Evolutionary conservation across 495 filamentous ascomycete species (phyloP), one percentile per base, ranked within the genome.

Genomic region (Clohesyomyces aquaticus): DNA sequence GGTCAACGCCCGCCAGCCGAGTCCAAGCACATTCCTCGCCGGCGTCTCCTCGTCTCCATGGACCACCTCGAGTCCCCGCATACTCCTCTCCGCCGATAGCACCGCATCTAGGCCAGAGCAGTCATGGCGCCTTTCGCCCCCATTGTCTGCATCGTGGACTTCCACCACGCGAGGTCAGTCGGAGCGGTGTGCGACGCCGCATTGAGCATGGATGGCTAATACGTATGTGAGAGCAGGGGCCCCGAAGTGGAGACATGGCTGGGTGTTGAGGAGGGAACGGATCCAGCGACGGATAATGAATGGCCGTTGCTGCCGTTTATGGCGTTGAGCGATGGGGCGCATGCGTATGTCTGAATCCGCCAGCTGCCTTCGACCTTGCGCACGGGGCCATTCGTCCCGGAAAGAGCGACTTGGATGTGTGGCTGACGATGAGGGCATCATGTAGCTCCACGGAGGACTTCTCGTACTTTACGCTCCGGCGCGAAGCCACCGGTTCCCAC

Each of bases 231-330:
- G n/a, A n/a, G 50, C 35, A 91, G 94, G 75, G 94, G 94, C 19
- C 94, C 94, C 29, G 94, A 98, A 78, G 89, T 98, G 23, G 93
- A 97, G 78, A 81, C 81, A 64, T 98, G 92, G 87, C 88, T 96
- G 73, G 91, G 89, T 61, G 84, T 83, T 27, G 81, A 88, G 32
- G 88, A 93, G 66, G 91, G 87, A 45, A 77, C 77, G 45, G 90
- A 96, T 73, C 92, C 93, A 32, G 89, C 91, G 3, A 79, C 71
- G 41, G 91, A 94, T 59, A 91, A 94, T 81, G 92, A 96, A 73
- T 98, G 94, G 94, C 81, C 85, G 4, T 77, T 96, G 62, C 81
- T 98, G 49, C 94, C 94, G 0, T 98, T 98, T 76, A 96, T 98
- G 90, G 94, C 93, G n/a, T 78, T 98, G 64, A 91, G 90, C 29